A percentile compares a stretch with the other conserved stretches of the same genome.
Conservation (phyloP, 345 rosid genomes). For the Reutealis trisperma region DNA sequence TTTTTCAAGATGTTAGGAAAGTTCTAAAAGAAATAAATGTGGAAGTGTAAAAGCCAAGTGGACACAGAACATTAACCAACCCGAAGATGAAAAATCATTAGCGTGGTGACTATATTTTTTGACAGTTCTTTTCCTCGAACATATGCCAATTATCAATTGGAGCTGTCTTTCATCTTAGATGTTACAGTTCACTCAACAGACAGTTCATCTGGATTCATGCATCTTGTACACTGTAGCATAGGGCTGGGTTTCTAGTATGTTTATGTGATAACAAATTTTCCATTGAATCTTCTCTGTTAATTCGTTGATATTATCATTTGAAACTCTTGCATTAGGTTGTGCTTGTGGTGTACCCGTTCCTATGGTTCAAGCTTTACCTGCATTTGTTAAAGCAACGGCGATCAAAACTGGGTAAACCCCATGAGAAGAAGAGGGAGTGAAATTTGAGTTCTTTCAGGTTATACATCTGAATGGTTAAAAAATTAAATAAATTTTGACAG, state of each 20-base stretch:
- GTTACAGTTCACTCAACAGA: neutral
- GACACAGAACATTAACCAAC: neutral
- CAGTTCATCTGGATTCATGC: neutral
- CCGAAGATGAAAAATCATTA: neutral
- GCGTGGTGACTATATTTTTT: neutral
- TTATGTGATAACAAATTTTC: neutral
- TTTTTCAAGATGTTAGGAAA: neutral
- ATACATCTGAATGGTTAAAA: neutral
- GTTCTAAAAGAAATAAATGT: neutral
- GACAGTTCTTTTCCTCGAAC: no score
- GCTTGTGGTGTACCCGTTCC: slow-evolving; percentile 68
- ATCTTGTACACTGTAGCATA: neutral
- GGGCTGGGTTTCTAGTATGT: neutral
- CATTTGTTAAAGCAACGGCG: slow-evolving; percentile 72
- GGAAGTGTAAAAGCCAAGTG: neutral
- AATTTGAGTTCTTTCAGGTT: slow-evolving; percentile 11
- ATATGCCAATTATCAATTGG: neutral
- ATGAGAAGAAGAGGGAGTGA: slow-evolving; percentile 54
- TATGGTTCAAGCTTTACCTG: slow-evolving; percentile 72
- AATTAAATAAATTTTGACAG: neutral
- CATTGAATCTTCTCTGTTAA: neutral
- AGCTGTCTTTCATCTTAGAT: neutral
- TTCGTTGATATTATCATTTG: neutral
- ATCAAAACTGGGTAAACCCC: slow-evolving; percentile 56
- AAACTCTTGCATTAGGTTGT: slow-evolving; percentile 44